Evolutionary conservation across 805 yeast species (phyloP).

Genomic region (Pichia heedii): DNA sequence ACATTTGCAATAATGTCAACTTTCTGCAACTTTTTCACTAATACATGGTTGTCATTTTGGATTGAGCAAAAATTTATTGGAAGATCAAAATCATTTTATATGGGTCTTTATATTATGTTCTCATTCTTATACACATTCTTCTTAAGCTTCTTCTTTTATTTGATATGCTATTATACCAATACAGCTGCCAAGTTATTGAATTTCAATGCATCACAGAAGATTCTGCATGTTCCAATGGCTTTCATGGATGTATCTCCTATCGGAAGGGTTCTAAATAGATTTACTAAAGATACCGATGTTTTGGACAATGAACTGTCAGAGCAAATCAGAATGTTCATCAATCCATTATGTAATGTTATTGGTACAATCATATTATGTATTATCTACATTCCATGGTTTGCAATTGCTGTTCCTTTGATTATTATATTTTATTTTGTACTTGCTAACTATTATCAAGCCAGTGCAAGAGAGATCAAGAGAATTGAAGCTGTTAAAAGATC

Average conservation of each 20-base stretch:
- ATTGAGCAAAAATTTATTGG: constrained; percentile 42
- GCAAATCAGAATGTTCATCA: constrained; percentile 53
- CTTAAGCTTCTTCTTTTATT: constrained; percentile 33
- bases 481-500: constrained; percentile 68
- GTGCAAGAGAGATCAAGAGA: constrained; percentile 68
- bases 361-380: constrained; percentile 63
- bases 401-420: constrained; percentile 54
- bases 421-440: constrained; percentile 35
- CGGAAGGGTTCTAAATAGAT: constrained; percentile 78
- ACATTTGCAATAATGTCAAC: constrained; percentile 28
- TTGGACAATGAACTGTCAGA: constrained; percentile 74
- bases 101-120: constrained; percentile 63
- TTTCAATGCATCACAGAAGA: constrained; percentile 34
- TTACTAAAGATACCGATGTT: constrained; percentile 81
- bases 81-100: constrained; percentile 48
- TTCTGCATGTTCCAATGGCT: constrained; percentile 73
- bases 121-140: constrained; percentile 40
- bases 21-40: constrained; percentile 50
- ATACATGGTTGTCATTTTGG: constrained; percentile 85
- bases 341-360: constrained; percentile 41
- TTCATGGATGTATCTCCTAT: constrained; percentile 81
- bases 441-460: constrained; percentile 55
- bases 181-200: constrained; percentile 53
- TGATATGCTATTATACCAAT: constrained; percentile 42
- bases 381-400: constrained; percentile 68